Conservation (phyloP, 2,329 filamentous ascomycete genomes). For the Periconia sp. region DNA sequence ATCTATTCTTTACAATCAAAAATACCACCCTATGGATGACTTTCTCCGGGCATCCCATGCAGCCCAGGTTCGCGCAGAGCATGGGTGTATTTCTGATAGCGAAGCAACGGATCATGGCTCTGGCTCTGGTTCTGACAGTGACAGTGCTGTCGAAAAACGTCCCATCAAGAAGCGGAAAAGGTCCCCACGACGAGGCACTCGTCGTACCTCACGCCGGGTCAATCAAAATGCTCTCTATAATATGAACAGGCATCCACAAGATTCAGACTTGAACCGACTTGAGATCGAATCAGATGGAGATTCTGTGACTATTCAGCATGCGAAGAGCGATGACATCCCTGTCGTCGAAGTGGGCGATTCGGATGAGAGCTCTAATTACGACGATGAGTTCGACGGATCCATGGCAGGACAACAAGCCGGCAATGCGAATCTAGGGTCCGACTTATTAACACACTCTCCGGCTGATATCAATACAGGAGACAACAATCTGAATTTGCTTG, state of each 20-base stretch:
- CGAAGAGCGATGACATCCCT: neutral
- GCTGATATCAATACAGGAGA: no score
- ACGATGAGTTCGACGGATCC: no score
- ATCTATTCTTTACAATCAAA: constrained; percentile 30
- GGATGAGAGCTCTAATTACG: no score
- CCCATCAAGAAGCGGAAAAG: constrained; percentile 12
- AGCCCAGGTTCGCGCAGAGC: constrained; percentile 25
- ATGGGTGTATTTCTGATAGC: constrained; percentile 14
- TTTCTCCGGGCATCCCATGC: constrained; percentile 27
- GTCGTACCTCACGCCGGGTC: constrained; percentile 28
- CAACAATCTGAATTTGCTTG: no score
- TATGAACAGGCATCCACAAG: constrained; percentile 32
- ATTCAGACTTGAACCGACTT: constrained; percentile 5
- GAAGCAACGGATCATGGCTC: neutral
- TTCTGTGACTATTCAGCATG: no score
- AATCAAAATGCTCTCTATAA: constrained; percentile 25
- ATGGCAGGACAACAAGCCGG: no score
- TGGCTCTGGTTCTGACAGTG: constrained; percentile 9
- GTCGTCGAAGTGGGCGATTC: neutral
- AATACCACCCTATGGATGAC: constrained; percentile 40
- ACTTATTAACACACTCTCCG: no score
- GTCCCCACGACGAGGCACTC: constrained; percentile 7
- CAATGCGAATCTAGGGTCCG: no score
- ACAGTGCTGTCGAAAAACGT: constrained; percentile 2
- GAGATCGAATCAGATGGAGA: neutral